phyloP scores from a whole-genome alignment of 106 monocot species.

The Phalaenopsis equestris region DNA sequence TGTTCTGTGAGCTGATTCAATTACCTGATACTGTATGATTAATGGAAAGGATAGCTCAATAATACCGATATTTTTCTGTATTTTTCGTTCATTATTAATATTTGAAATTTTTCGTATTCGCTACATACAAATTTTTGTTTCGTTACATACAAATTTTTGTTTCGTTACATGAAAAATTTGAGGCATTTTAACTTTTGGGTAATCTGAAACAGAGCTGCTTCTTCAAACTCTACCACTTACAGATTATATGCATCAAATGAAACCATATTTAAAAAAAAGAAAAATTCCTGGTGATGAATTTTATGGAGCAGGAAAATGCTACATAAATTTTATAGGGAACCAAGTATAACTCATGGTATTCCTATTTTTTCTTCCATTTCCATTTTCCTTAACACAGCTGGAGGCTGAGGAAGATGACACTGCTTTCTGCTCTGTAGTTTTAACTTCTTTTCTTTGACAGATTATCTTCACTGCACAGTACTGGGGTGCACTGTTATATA shows the following conservation, averaged over 20 bases:
- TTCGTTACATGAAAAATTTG: not conserved
- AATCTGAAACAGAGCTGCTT: not conserved
- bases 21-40: not conserved
- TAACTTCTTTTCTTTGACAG: slow-evolving; percentile 52
- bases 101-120: too few relatives aligned
- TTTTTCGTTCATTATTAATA: not conserved
- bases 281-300: too few relatives aligned
- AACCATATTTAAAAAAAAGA: too few relatives aligned
- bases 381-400: slow-evolving; percentile 2
- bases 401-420: slow-evolving; percentile 3
- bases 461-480: slow-evolving; percentile 64
- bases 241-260: not conserved
- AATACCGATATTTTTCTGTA: not conserved
- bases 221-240: not conserved
- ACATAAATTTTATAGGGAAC: not conserved
- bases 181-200: not conserved
- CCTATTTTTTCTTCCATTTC: slow-evolving; percentile 1
- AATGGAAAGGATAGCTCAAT: not conserved
- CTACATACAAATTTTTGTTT: not conserved
- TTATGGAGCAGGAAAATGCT: not conserved
- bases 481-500: slow-evolving; percentile 43
- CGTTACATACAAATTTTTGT: not conserved
- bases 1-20: slow-evolving; percentile 4
- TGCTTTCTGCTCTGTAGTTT: slow-evolving; percentile 1
- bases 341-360: not conserved